Base-by-base conservation (phyloP, 192 early-diverging fungal species). In the Linnemannia elongata region DNA sequence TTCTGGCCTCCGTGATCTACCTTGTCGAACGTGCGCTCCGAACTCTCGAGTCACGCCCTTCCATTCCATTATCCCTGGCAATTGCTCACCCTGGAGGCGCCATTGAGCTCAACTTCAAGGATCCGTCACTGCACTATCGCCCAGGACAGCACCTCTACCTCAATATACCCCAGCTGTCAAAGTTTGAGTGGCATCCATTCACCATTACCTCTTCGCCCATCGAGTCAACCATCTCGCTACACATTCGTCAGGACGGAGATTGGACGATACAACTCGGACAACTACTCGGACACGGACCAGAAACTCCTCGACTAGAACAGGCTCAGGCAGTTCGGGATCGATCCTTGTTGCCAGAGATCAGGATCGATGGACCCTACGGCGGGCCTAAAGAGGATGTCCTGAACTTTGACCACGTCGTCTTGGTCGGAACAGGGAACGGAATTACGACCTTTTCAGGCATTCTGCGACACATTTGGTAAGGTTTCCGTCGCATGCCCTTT, bases 351-450 rank as follows among this genome's bases (percentile, higher is more conserved):
- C 95, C 95, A 42, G 81, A 76, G 27, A 91, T 97, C 74, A 82
- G 89, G 77, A 75, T 96, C 44, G 96, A 97, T 82, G 96, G 96
- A 2, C 94, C 96, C 9, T 97, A 93, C 89, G 96, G 96, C 35
- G 95, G 95, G 4, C 93, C 95, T 35, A 93, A 93, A 47, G 94
- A 96, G 79, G 94, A 96, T 81, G 92, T 95, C 55, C 93, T 94
- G 78, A 88, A 91, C 81, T 95, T 94, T 88, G 91, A 95, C 73
- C 88, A 92, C 81, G 89, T 90, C 1, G 75, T 96, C 10, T 83
- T 95, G 69, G 85, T 96, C 39, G 94, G 91, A 72, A 94, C 92
- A 75, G 95, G 95, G 41, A 95, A 95, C 80, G 95, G 95, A 82
- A 94, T 95, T 12, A 96, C 95, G 18, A 94, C 95, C 35, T 94